Percentiles rank a stretch among this genome's conserved stretches.
Evolutionary conservation across 2,329 filamentous ascomycete genomes (phyloP).

Genomic region (Penicillium aurantiogriseum): DNA sequence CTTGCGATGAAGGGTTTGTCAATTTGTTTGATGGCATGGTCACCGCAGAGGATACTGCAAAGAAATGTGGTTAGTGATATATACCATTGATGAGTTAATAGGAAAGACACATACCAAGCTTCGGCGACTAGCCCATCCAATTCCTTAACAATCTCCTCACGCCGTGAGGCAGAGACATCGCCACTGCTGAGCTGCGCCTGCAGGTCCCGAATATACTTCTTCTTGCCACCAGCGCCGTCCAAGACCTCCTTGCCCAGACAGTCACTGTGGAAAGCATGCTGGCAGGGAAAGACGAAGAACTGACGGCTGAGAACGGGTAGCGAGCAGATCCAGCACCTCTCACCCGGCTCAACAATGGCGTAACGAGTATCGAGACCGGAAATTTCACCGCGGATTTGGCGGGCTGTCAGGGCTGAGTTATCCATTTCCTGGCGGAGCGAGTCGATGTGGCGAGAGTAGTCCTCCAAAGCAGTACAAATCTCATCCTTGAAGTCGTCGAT

Average conservation of each 20-base stretch:
- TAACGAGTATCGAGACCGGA: conserved; percentile 82
- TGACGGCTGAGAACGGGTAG: conserved; percentile 83
- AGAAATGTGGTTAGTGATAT: conserved; percentile 21
- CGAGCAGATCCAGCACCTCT: conserved; percentile 86
- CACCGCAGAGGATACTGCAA: conserved; percentile 82
- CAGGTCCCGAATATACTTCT: conserved; percentile 77
- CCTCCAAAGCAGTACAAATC: conserved; percentile 89
- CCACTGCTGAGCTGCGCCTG: conserved; percentile 81
- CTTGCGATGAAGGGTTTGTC: conserved; percentile 84
- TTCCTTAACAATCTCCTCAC: conserved; percentile 82
- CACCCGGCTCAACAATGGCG: conserved; percentile 92
- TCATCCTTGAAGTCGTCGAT: conserved; percentile 99
- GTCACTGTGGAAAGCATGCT: conserved; percentile 96
- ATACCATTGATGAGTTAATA: not conserved
- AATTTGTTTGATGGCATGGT: conserved; percentile 89
- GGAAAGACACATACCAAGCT: conserved; percentile 65
- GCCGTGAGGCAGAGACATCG: conserved; percentile 64
- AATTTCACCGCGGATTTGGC: conserved; percentile 88
- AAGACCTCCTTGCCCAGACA: conserved; percentile 85
- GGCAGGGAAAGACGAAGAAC: conserved; percentile 98
- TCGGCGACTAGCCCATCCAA: conserved; percentile 88
- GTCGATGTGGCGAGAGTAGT: conserved; percentile 90
- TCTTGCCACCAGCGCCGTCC: conserved; percentile 74
- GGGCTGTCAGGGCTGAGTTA: conserved; percentile 80
- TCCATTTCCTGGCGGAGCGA: conserved; percentile 91